Conservation (phyloP, 2,329 filamentous ascomycete species). For the Colletotrichum sp. region DNA sequence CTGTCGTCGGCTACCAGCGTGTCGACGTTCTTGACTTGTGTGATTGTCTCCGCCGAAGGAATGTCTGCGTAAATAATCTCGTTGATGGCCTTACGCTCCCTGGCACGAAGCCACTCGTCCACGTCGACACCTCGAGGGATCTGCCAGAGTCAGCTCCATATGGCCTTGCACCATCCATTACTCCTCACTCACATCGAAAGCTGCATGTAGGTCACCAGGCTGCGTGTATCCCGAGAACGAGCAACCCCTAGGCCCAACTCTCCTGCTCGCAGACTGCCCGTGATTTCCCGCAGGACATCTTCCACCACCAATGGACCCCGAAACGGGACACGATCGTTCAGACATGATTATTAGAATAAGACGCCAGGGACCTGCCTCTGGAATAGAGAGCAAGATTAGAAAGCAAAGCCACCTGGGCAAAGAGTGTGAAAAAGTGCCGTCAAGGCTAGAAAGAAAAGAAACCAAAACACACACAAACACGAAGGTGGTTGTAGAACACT, state of each 20-base stretch:
- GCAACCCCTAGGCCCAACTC: conserved; percentile 34
- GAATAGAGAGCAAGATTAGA: background rate
- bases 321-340: conserved; percentile 34
- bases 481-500: background rate
- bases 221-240: conserved; percentile 36
- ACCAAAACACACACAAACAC: background rate
- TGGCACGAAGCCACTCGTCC: conserved; percentile 51
- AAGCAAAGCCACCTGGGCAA: conserved; percentile 5
- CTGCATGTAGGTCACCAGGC: conserved; percentile 32
- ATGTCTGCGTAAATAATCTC: conserved; percentile 51
- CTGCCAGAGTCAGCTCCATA: conserved; percentile 30
- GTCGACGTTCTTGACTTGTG: conserved; percentile 51
- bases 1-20: conserved; percentile 51
- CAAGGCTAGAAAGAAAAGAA: background rate
- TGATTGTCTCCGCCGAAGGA: conserved; percentile 43
- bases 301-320: conserved; percentile 30
- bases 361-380: conserved; percentile 13
- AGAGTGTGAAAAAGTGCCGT: background rate
- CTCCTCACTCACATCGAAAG: conserved; percentile 37
- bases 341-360: conserved; percentile 29
- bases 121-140: conserved; percentile 50
- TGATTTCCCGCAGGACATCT: conserved; percentile 25
- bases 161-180: rapidly evolving
- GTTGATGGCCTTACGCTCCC: conserved; percentile 52
- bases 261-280: conserved; percentile 5